Evolutionary conservation across 148 eudicot species (phyloP), one percentile per base, ranked within the genome.

Genomic region (Rhododendron mucronatum): DNA sequence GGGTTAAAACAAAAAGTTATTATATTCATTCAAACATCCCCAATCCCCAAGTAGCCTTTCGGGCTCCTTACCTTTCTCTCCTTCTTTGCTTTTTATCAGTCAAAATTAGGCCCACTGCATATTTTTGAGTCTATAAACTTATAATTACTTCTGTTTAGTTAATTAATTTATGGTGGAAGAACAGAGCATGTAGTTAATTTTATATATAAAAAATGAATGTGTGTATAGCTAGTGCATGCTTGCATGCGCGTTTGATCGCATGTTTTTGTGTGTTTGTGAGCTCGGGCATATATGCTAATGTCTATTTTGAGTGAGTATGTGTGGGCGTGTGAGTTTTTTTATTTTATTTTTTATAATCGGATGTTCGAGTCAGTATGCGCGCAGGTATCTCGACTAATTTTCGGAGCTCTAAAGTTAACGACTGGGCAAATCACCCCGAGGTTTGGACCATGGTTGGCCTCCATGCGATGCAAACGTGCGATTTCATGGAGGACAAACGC

Each of bases 241-340:
- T 86, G 90, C 90, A 88, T 84, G 90, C 90, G 88, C 53, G 57
- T 71, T 88, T 86, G 63, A 84, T 88, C 80, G 76, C 79, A 83
- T 86, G 86, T 75, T 86, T 86, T 88, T 86, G 85, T 85, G 89
- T 85, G 87, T 85, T 65, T 74, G 71, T 76, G 78, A 85, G 51
- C 35, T 47, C 26, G 73, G n/a, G 55, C 35, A 85, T 59, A 80
- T 35, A 35, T 50, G 67, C 81, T 78, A 74, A 80, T 85, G 84
- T 85, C n/a, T 75, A 37, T 18, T 4, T 5, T 33, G n/a, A 59
- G 26, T 20, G 26, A 13, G 35, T 33, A 33, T 63, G 51, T 48
- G 51, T 59, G 65, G 65, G 65, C 65, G n/a, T 61, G 4, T n/a
- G 13, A 65, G 71, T 8, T 55, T 5, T 59, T 59, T 6, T 5